These are phyloP conservation scores for Macrophomina tecta DNA, from an alignment of 2,329 filamentous ascomycete species.

Conservation along the genomic window DNA sequence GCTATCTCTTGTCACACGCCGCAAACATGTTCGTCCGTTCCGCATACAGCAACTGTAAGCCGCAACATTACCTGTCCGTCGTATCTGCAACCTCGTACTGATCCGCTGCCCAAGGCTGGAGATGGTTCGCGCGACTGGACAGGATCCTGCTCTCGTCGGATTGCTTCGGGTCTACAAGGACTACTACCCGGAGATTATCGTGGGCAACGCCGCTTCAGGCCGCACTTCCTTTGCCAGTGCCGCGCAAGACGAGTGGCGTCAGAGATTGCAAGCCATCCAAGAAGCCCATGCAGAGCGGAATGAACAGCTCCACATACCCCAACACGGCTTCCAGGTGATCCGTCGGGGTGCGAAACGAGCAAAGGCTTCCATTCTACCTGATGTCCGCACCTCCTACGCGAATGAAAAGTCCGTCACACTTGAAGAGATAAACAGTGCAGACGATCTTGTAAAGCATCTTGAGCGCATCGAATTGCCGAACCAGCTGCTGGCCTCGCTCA, in stretches of 20 bases:
- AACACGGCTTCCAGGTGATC: conserved; percentile 68
- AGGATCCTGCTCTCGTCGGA: conserved; percentile 76
- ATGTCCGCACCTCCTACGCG: conserved; percentile 75
- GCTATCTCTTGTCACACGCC: conserved; percentile 76
- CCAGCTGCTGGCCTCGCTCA: conserved; percentile 77
- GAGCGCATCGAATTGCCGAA: conserved; percentile 83
- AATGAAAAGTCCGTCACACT: conserved; percentile 56
- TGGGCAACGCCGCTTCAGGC: conserved; percentile 66
- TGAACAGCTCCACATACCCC: conserved; percentile 47
- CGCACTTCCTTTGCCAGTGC: conserved; percentile 52
- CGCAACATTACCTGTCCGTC: background rate
- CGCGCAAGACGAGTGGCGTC: conserved; percentile 77
- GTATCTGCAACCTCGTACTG: background rate
- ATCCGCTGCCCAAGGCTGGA: conserved; percentile 48
- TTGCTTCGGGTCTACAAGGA: conserved; percentile 85
- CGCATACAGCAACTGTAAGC: conserved; percentile 73
- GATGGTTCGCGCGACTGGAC: conserved; percentile 55
- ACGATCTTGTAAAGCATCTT: conserved; percentile 72
- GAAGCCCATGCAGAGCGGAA: conserved; percentile 55
- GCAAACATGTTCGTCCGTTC: conserved; percentile 83
- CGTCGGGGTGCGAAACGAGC: conserved; percentile 57
- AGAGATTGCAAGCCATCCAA: conserved; percentile 71
- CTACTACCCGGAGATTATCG: conserved; percentile 87
- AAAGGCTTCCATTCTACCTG: conserved; percentile 62
- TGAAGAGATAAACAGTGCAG: conserved; percentile 77